These are phyloP conservation scores for Dactylella cylindrospora DNA, from an alignment of 2,329 filamentous ascomycete genomes.

Conservation along the genomic window DNA sequence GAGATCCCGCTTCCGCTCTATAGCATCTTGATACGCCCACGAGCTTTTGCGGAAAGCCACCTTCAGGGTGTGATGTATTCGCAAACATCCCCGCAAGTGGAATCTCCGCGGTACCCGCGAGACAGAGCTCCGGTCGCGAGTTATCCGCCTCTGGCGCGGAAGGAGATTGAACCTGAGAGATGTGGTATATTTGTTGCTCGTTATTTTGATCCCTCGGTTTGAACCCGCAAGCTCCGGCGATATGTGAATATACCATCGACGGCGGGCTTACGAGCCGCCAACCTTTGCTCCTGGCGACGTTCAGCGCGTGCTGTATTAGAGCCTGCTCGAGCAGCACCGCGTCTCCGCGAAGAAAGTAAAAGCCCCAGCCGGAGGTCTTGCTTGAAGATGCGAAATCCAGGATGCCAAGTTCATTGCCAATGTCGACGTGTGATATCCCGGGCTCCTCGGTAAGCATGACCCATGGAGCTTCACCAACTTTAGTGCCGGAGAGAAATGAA, in stretches of 20 bases:
- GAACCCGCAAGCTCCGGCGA: conserved; percentile 88
- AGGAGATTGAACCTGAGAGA: conserved; percentile 63
- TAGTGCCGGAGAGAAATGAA: conserved; percentile 47
- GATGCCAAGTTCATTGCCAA: conserved; percentile 82
- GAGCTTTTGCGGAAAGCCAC: conserved; percentile 71
- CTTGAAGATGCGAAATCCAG: conserved; percentile 83
- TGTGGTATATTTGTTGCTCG: conserved; percentile 86
- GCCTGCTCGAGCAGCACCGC: conserved; percentile 93
- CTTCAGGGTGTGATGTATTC: conserved; percentile 65
- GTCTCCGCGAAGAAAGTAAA: conserved; percentile 94
- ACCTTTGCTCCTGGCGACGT: conserved; percentile 68
- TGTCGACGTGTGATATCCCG: conserved; percentile 72
- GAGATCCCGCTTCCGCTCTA: conserved; percentile 87
- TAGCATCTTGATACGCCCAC: conserved; percentile 91
- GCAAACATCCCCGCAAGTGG: conserved; percentile 89
- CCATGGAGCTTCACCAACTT: conserved; percentile 45
- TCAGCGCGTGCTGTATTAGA: conserved; percentile 80
- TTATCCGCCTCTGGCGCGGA: conserved; percentile 49
- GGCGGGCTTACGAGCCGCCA: conserved; percentile 84
- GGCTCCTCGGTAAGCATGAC: conserved; percentile 33
- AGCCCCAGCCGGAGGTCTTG: conserved; percentile 89
- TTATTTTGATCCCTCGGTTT: conserved; percentile 86
- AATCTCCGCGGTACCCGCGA: conserved; percentile 91
- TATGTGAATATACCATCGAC: conserved; percentile 86
- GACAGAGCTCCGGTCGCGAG: conserved; percentile 68